Base-by-base conservation (phyloP, 257 asterid genomes). In the Ocimum tenuiflorum region DNA sequence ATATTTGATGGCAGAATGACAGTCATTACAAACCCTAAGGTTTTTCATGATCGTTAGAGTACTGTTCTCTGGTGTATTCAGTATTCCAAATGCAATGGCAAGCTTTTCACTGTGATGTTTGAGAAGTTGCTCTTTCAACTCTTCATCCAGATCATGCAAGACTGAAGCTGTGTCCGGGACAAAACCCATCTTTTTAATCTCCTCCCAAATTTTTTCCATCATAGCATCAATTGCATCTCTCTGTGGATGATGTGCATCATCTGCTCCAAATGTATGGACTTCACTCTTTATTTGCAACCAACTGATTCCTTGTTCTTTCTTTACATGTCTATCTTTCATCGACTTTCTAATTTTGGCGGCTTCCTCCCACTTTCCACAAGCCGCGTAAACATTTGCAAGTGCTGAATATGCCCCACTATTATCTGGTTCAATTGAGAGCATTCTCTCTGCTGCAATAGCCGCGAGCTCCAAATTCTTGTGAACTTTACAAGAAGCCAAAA, bases 221-320 rank as follows among this genome's bases (percentile, higher is more conserved):
- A 19, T 73, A 70, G 15, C 71, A 75, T 74, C 83, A 35, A 91
- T 80, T 35, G 73, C 78, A 29, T 83, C 84, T 79, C 95, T 84
- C 71, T 85, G 86, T 1, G 91, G 92, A 71, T 92, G 98, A 74
- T 73, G 56, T 4, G 78, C 77, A 45, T 91, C 98, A 22, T 89
- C 97, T 9, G 86, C 96, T 11, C 98, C 97, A 73, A 92, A 89
- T 35, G 81, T 52, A 51, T 87, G 97, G 53, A 85, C 82, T 65
- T 78, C 73, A 24, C 81, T 82, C 79, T 79, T 87, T 47, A 92
- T 63, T 56, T 87, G 91, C 71, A 89, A 60, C 98, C 98, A 87
- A 72, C 98, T 92, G 24, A 92, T 72, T 31, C 98, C 96, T 77
- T 89, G 94, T 38, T 89, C 96, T 82, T 91, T 91, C 88, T 81